phyloP scores from a whole-genome alignment of 495 filamentous ascomycete genomes.

The Hypoxylon cercidicola region DNA sequence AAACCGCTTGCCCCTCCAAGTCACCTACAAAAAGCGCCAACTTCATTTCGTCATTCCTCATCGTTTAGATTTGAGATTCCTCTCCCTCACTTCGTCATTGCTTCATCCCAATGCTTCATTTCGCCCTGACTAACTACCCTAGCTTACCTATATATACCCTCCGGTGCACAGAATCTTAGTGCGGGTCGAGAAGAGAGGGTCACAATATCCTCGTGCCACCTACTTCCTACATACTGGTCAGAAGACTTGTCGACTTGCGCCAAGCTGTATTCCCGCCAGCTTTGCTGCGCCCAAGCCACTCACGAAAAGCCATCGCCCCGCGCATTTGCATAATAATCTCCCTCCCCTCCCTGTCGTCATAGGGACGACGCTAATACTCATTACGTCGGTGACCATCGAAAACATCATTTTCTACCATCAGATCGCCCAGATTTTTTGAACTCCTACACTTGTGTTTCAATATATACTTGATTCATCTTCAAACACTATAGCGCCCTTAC shows the following conservation, averaged over 20 bases:
- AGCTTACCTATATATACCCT: too few species aligned
- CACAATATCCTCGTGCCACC: too few species aligned
- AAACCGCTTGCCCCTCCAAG: background rate
- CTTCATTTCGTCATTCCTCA: background rate
- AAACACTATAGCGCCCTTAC: slow-evolving; percentile 1
- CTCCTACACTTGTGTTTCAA: background rate
- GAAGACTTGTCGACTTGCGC: slow-evolving; percentile 10
- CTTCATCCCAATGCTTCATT: background rate
- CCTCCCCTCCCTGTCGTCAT: slow-evolving; percentile 33
- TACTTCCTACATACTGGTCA: background rate
- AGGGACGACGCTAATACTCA: slow-evolving; percentile 12
- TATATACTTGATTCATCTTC: background rate
- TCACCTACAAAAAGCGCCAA: background rate
- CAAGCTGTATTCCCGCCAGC: slow-evolving; percentile 6
- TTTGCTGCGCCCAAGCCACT: slow-evolving; percentile 21
- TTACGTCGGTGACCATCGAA: slow-evolving; percentile 8
- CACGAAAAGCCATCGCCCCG: slow-evolving; percentile 32
- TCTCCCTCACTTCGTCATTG: background rate
- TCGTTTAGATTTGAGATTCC: background rate
- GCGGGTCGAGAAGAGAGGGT: too few species aligned
- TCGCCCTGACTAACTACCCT: too few species aligned
- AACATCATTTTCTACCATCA: slow-evolving; percentile 14
- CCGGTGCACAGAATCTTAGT: too few species aligned
- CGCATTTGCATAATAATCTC: slow-evolving; percentile 12
- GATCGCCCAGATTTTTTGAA: background rate